Percentiles rank a stretch among this genome's conserved stretches.
phyloP scores from a whole-genome alignment of 805 yeast species.

The Starmerella davenportii region DNA sequence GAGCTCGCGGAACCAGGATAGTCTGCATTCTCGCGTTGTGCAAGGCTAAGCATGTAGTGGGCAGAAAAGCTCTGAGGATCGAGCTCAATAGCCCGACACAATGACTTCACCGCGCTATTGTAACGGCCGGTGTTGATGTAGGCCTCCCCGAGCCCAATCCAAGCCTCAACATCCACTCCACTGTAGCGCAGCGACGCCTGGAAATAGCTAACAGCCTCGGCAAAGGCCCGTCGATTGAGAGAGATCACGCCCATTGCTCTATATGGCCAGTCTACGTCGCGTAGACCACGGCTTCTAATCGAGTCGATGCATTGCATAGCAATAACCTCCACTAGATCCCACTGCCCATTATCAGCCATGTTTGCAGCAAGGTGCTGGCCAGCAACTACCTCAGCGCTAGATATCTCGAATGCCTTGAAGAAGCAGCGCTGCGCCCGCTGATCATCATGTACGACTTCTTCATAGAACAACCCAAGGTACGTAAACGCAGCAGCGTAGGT shows the following conservation, averaged over 20 bases:
- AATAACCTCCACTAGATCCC: constrained; percentile 69
- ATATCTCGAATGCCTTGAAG: constrained; percentile 75
- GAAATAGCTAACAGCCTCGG: constrained; percentile 71
- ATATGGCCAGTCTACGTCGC: constrained; percentile 52
- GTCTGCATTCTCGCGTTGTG: constrained; percentile 45
- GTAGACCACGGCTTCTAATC: constrained; percentile 25
- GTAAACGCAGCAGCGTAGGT: constrained; percentile 67
- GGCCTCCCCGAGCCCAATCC: constrained; percentile 97
- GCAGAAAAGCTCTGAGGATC: constrained; percentile 44
- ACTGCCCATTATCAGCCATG: constrained; percentile 50
- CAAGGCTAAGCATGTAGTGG: constrained; percentile 47
- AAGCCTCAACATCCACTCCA: constrained; percentile 52
- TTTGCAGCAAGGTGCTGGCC: constrained; percentile 54
- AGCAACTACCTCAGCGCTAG: constrained; percentile 54
- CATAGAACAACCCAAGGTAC: constrained; percentile 58
- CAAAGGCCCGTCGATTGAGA: constrained; percentile 51
- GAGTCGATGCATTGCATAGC: constrained; percentile 48
- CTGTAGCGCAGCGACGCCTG: constrained; percentile 66
- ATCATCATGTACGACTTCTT: constrained; percentile 37
- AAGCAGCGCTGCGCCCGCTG: constrained; percentile 69
- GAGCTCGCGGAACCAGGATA: constrained; percentile 39
- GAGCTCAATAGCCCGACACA: constrained; percentile 41
- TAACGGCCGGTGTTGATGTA: constrained; percentile 68
- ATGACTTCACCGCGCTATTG: constrained; percentile 74
- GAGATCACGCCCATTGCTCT: constrained; percentile 67